Evolutionary conservation across 768 basidiomycete genomes (phyloP).

Genomic region (Mycena amicta): DNA sequence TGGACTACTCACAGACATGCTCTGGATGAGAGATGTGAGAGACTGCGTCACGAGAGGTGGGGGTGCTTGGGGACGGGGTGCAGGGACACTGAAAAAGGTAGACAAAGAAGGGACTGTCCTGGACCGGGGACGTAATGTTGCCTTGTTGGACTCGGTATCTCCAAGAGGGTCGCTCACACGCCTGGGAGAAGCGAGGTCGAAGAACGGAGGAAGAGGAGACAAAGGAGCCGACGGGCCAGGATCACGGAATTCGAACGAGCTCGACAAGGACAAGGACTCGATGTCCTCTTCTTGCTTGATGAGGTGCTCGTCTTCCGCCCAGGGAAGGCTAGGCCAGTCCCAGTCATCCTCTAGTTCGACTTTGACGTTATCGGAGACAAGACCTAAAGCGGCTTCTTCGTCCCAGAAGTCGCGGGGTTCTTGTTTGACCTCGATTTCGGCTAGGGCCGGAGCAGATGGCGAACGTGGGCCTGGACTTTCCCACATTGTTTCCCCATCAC

Average conservation of each 20-base stretch:
- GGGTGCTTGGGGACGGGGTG: constrained; percentile 22
- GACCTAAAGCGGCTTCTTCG: constrained; percentile 44
- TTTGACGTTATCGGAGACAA: constrained; percentile 35
- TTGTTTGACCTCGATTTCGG: constrained; percentile 53
- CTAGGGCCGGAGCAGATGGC: constrained; percentile 52
- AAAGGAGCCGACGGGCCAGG: constrained; percentile 23
- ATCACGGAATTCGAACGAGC: constrained; percentile 28
- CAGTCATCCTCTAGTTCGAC: constrained; percentile 47
- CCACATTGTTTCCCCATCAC: constrained; percentile 61
- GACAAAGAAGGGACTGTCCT: constrained; percentile 39
- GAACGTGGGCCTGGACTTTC: constrained; percentile 68
- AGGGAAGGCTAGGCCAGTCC: constrained; percentile 45
- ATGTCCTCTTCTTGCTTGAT: constrained; percentile 55
- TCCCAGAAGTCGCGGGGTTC: constrained; percentile 74
- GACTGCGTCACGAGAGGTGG: constrained; percentile 29
- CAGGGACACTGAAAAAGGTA: constrained; percentile 20
- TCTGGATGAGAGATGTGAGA: constrained; percentile 42
- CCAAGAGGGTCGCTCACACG: constrained; percentile 13
- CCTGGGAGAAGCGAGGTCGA: constrained; percentile 11
- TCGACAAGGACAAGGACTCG: constrained; percentile 37
- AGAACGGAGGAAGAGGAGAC: constrained; percentile 12
- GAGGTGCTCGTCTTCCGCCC: constrained; percentile 34
- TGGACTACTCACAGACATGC: constrained; percentile 43
- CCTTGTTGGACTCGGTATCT: constrained; percentile 20
- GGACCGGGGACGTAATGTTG: constrained; percentile 41